phyloP scores from a whole-genome alignment of 257 asterid species.

The Solanum virginianum region DNA sequence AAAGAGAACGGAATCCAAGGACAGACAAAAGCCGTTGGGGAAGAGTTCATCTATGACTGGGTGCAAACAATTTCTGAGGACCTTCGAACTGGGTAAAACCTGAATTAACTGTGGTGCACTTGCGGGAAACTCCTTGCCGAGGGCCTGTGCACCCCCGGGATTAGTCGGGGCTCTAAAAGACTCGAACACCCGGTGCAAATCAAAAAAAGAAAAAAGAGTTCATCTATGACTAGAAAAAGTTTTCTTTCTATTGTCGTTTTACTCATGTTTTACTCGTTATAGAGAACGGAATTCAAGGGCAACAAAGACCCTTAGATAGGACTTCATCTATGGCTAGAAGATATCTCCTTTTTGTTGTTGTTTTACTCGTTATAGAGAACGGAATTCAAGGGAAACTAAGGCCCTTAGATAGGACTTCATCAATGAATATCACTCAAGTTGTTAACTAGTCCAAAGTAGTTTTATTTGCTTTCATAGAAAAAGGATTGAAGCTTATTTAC shows the following conservation, averaged over 20 bases:
- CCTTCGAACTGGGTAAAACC: too few species aligned
- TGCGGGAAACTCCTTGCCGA: too few species aligned
- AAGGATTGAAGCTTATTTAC: neutral
- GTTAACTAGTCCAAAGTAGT: neutral
- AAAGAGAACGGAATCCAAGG: neutral
- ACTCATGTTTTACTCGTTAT: neutral
- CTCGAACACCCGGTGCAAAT: too few species aligned
- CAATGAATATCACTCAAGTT: neutral
- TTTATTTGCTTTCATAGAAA: neutral
- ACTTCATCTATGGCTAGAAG: neutral
- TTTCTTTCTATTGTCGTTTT: neutral
- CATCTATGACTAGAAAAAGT: neutral
- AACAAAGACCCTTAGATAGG: too few species aligned
- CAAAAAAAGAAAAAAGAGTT: neutral
- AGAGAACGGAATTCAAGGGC: neutral
- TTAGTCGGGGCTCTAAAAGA: too few species aligned
- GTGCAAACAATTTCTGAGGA: too few species aligned
- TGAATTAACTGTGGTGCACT: too few species aligned
- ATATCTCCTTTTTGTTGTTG: neutral
- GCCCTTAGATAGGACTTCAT: neutral
- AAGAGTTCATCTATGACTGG: neutral
- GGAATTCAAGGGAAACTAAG: neutral
- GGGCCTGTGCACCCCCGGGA: too few species aligned
- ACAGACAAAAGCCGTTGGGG: neutral
- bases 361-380: neutral